Evolutionary conservation across 2,329 filamentous ascomycete species (phyloP), one percentile per base, ranked within the genome.

Genomic region (Trichoderma gracile): DNA sequence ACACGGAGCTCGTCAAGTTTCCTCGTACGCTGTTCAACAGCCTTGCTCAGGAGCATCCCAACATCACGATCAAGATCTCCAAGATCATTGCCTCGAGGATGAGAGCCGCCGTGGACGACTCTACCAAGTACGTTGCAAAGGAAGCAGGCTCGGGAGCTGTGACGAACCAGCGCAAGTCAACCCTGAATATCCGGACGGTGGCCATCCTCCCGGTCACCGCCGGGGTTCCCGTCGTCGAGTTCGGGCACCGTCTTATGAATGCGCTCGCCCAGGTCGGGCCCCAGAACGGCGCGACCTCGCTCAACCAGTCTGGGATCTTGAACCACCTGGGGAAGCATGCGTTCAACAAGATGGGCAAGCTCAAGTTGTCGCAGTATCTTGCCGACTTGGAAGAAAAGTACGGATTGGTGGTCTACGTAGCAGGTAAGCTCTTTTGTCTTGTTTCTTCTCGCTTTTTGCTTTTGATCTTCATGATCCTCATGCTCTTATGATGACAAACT

Each of bases 361-460:
- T 99, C 30, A 97, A 96, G 77, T 81, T 99, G 7, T 92, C 94
- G 1, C 94, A 99, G 70, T 99, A 99, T 73, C 84, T 99, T 56
- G 95, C 96, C 2, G 95, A 99, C 72, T 82, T 99, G 12, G 95
- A 99, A 77, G 95, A 99, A 77, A 97, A 97, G 75, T 98, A 96
- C 71, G 93, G 94, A 1, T 86, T 99, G 70, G 93, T 99, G 1
- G 82, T 99, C 8, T 99, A 99, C 73, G 89, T 99, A 65, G 95
- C 94, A 58, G 86, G 86, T 89, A 82, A 80, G 82, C 46, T 52
- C 52, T 9, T 19, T 15, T 2, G 14, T 23, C 30, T 38, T 38
- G 9, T 33, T 3, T 25, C 3, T 5, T 27, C 7, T 49, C 12
- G 25, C 14, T 46, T 17, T 33, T 21, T 38, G 45, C 8, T 46